phyloP scores from a whole-genome alignment of 176 grass and related monocot genomes.

The Musa troglodytarum region DNA sequence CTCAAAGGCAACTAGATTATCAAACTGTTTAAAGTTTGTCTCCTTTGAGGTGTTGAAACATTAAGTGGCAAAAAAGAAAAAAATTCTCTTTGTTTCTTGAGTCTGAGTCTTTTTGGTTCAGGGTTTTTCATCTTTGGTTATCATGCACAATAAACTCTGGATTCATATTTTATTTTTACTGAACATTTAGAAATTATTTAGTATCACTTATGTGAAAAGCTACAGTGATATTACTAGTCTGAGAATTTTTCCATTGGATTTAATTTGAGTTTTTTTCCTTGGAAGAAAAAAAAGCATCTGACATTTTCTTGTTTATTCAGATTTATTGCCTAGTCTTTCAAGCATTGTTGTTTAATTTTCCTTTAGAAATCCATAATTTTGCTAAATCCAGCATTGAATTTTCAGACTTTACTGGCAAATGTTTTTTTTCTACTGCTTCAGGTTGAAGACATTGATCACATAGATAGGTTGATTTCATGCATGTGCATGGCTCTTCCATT shows the following conservation, averaged over 20 bases:
- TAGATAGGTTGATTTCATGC: slow-evolving; percentile 84
- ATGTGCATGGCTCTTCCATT: slow-evolving; percentile 97
- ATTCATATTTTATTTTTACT: neutral
- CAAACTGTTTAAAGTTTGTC: neutral
- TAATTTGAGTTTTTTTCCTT: neutral
- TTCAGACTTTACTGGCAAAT: slow-evolving; percentile 7
- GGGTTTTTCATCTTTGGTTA: neutral
- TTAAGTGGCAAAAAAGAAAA: neutral
- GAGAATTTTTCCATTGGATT: neutral
- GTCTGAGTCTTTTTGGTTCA: neutral
- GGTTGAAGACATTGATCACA: slow-evolving; percentile 86
- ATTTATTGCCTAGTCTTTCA: too few relatives aligned
- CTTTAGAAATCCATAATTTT: neutral
- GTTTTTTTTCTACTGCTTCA: slow-evolving; percentile 27
- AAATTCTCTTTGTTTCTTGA: neutral
- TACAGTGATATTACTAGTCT: neutral
- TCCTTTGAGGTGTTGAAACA: neutral
- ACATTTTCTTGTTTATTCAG: too few relatives aligned
- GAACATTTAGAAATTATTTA: neutral
- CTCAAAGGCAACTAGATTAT: neutral
- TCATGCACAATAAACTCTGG: neutral
- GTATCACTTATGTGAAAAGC: neutral
- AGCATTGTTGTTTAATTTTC: neutral
- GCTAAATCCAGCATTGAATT: slow-evolving; percentile 10
- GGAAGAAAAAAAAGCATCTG: too few relatives aligned